phyloP scores from a whole-genome alignment of 192 early-diverging fungal genomes.

The Obelidium mucronatum region DNA sequence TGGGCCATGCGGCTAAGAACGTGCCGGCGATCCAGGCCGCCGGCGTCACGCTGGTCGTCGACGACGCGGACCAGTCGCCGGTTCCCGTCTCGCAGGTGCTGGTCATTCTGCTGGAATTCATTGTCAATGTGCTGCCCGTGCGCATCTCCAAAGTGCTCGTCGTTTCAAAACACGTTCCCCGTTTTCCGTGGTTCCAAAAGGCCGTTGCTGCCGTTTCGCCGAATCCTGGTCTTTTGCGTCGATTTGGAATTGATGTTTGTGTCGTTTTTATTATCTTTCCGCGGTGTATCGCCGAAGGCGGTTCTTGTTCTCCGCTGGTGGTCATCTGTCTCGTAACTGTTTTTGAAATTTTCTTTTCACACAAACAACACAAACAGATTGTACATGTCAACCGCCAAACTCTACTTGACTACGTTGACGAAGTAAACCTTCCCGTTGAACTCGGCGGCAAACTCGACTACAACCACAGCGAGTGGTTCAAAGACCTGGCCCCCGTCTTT shows the following conservation, averaged over 20 bases:
- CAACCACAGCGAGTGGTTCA: conserved; percentile 21
- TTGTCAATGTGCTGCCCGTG: conserved; percentile 20
- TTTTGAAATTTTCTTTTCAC: not conserved
- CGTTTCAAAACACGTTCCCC: not conserved
- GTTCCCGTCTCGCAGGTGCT: no score
- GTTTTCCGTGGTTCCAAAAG: no score
- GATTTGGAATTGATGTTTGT: no score
- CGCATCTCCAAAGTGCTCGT: not conserved
- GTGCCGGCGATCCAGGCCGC: no score
- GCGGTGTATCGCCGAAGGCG: no score
- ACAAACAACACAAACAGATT: not conserved
- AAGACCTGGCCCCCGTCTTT: not conserved
- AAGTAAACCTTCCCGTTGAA: not conserved
- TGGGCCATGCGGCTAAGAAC: not conserved
- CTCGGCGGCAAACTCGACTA: conserved; percentile 2
- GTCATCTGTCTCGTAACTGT: no score
- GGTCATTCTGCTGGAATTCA: conserved; percentile 28
- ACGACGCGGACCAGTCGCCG: no score
- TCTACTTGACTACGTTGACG: conserved; percentile 1
- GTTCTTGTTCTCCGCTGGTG: no score
- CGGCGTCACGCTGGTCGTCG: conserved; percentile 17
- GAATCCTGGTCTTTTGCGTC: no score
- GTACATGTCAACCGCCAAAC: conserved; percentile 7
- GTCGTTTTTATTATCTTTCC: no score
- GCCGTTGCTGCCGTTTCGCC: no score